Evolutionary conservation across 805 yeast species (phyloP).

Genomic region (Debaryomyces prosopidis): DNA sequence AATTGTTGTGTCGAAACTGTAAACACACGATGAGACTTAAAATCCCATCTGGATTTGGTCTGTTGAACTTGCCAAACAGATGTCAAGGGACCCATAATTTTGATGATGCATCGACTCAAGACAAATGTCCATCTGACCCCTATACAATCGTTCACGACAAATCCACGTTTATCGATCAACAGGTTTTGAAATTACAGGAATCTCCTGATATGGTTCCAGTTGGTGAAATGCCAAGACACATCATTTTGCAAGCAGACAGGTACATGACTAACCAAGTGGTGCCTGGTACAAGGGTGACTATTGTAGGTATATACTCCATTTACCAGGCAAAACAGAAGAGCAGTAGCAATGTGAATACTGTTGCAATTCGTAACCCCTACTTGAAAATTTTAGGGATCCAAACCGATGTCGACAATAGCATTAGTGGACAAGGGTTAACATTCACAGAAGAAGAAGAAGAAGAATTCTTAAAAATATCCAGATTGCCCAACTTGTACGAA

Average conservation of each 20-base stretch:
- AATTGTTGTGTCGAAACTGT: constrained; percentile 85
- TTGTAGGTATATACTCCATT: constrained; percentile 90
- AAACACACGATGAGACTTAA: constrained; percentile 71
- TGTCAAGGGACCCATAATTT: constrained; percentile 54
- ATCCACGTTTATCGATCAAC: constrained; percentile 93
- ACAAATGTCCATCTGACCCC: constrained; percentile 86
- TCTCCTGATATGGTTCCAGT: constrained; percentile 99
- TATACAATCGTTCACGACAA: constrained; percentile 91
- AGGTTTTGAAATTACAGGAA: constrained; percentile 89
- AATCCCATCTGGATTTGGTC: constrained; percentile 70
- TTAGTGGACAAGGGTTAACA: constrained; percentile 54
- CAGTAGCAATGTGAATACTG: constrained; percentile 49
- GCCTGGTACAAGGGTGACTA: constrained; percentile 93
- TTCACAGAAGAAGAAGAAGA: constrained; percentile 95
- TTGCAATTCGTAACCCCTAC: constrained; percentile 93
- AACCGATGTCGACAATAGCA: constrained; percentile 74
- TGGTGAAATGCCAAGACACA: constrained; percentile 97
- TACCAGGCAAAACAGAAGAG: constrained; percentile 68
- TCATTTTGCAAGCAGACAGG: constrained; percentile 83
- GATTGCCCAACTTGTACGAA: constrained; percentile 83
- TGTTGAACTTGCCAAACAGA: constrained; percentile 61
- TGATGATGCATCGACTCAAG: constrained; percentile 51
- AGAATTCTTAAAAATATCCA: constrained; percentile 75
- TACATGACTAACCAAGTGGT: constrained; percentile 86
- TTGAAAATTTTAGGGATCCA: constrained; percentile 84